Evolutionary conservation across 495 filamentous ascomycete genomes (phyloP).

Genomic region (Tuber melanosporum): DNA sequence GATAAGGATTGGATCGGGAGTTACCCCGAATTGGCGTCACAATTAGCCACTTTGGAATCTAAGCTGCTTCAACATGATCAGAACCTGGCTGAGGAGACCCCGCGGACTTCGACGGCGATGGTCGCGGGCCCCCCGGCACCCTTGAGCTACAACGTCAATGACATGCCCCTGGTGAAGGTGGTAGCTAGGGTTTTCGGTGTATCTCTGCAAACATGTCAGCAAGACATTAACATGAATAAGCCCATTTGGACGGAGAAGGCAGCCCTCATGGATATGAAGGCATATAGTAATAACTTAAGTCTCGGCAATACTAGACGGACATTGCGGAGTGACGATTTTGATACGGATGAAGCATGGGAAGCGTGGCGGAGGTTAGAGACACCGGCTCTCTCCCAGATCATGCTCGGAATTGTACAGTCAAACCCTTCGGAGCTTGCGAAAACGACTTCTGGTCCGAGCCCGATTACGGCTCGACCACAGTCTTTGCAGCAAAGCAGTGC

Average conservation of each 20-base stretch:
- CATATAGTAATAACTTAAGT: slow-evolving; percentile 81
- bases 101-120: slow-evolving; percentile 47
- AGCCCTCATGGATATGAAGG: slow-evolving; percentile 82
- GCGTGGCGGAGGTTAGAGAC: slow-evolving; percentile 80
- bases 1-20: slow-evolving; percentile 60
- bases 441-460: slow-evolving; percentile 29
- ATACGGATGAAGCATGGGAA: slow-evolving; percentile 82
- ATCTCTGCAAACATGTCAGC: slow-evolving; percentile 66
- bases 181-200: slow-evolving; percentile 80
- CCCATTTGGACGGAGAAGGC: slow-evolving; percentile 82
- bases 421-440: slow-evolving; percentile 75
- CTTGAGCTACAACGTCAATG: slow-evolving; percentile 83
- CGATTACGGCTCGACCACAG: slow-evolving; percentile 4
- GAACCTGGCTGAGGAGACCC: slow-evolving; percentile 56
- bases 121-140: slow-evolving; percentile 61
- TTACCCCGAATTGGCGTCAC: slow-evolving; percentile 67
- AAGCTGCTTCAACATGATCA: slow-evolving; percentile 95
- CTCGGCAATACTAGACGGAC: slow-evolving; percentile 67
- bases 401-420: slow-evolving; percentile 77
- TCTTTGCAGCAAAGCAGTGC: slow-evolving; percentile 16
- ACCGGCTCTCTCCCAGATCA: slow-evolving; percentile 81
- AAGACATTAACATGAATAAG: slow-evolving; percentile 75
- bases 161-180: slow-evolving; percentile 87
- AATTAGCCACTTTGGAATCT: slow-evolving; percentile 75
- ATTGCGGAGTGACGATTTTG: slow-evolving; percentile 77